Evolutionary conservation across 352 stramenopile genomes (phyloP).

Genomic region (Phytophthora cryptogea): DNA sequence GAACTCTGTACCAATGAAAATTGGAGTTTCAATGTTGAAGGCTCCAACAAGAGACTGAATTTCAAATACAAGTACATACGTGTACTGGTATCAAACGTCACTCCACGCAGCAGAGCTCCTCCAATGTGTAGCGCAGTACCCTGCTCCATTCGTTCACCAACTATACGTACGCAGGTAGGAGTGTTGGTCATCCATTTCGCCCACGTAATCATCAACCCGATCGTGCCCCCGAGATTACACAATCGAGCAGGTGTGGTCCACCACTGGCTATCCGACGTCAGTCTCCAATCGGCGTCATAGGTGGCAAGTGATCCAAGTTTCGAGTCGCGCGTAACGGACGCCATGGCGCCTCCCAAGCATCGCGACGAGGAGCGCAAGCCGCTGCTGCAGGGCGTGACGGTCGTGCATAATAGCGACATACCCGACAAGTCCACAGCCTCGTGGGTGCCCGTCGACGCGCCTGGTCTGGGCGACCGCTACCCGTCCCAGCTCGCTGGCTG

Average conservation of each 20-base stretch:
- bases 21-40: no score
- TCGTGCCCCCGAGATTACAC: background rate
- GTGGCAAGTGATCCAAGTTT: constrained; percentile 15
- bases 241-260: no score
- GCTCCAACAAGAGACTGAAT: no score
- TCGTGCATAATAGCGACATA: constrained; percentile 16
- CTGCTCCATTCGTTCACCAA: no score
- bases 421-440: constrained; percentile 8
- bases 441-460: constrained; percentile 29
- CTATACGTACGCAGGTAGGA: no score
- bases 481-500: constrained; percentile 60
- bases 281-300: constrained; percentile 16
- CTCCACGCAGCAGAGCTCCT: no score
- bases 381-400: constrained; percentile 32
- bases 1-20: no score
- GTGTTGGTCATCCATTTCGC: background rate
- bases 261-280: constrained; percentile 8
- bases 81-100: no score
- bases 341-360: constrained; percentile 27
- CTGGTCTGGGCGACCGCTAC: constrained; percentile 63
- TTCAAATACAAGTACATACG: no score
- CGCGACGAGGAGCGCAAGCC: constrained; percentile 34
- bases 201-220: background rate
- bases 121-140: no score
- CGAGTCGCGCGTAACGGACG: constrained; percentile 4